A percentile compares a stretch with the other conserved stretches of the same genome.
Evolutionary conservation across 192 early-diverging fungal genomes (phyloP).

Genomic region (Neocallimastix lanati): DNA sequence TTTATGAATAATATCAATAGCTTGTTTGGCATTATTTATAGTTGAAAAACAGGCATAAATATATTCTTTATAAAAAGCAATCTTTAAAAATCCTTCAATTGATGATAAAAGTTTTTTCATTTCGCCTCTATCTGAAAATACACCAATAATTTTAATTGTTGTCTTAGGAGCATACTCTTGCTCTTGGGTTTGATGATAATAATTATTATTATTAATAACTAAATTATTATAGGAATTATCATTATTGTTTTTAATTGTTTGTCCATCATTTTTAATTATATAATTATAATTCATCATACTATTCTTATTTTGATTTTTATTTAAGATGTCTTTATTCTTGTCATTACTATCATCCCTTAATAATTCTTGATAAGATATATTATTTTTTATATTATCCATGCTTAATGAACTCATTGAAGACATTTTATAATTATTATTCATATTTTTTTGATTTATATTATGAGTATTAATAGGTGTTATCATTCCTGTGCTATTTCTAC

Average conservation of each 20-base stretch:
- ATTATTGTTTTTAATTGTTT: background rate
- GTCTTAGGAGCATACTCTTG: background rate
- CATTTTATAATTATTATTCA: background rate
- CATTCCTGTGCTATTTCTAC: background rate
- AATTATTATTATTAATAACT: background rate
- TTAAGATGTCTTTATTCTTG: background rate
- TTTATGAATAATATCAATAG: background rate
- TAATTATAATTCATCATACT: background rate
- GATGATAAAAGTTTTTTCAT: background rate
- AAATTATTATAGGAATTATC: background rate
- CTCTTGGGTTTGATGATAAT: background rate
- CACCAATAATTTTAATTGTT: background rate
- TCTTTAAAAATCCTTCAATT: constrained; percentile 2
- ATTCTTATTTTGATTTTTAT: background rate
- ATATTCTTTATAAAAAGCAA: constrained; percentile 1
- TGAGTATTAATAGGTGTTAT: background rate
- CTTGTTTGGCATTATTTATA: background rate
- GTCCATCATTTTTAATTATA: background rate
- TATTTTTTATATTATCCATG: background rate
- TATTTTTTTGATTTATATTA: background rate
- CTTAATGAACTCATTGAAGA: background rate
- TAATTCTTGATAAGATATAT: background rate
- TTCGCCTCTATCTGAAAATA: background rate
- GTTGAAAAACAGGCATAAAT: constrained; percentile 4
- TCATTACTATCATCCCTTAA: background rate